Evolutionary conservation across 1,139 yeast species (phyloP).

Genomic region (Taiozyma sp.): DNA sequence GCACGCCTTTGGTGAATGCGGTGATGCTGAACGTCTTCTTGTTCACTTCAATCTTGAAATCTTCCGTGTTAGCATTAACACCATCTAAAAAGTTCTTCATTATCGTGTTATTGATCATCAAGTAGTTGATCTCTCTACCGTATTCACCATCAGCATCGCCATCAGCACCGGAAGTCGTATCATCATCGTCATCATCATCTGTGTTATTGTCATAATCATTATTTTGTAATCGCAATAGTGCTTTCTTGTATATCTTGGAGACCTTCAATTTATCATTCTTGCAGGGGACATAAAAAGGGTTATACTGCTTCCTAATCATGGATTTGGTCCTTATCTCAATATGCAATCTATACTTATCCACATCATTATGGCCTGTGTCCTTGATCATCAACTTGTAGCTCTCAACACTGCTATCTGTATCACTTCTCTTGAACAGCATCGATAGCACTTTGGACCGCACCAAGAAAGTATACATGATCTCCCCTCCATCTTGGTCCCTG

Average conservation of each 20-base stretch:
- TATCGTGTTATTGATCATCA: conserved; percentile 40
- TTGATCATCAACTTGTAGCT: conserved; percentile 28
- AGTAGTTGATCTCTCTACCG: conserved; percentile 31
- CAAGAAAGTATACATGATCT: conserved; percentile 36
- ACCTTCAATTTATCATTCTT: conserved; percentile 33
- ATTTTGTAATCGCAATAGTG: conserved; percentile 27
- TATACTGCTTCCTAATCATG: conserved; percentile 48
- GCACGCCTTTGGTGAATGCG: conserved; percentile 49
- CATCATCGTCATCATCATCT: conserved; percentile 22
- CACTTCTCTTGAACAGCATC: conserved; percentile 45
- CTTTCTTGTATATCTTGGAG: conserved; percentile 36
- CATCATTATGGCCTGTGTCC: conserved; percentile 2
- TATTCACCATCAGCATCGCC: conserved; percentile 12
- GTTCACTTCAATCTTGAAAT: conserved; percentile 46
- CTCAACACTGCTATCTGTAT: conserved; percentile 32
- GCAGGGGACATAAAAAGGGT: conserved; percentile 47
- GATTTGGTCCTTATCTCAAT: conserved; percentile 47
- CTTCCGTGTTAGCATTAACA: conserved; percentile 45
- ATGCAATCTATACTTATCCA: conserved; percentile 34
- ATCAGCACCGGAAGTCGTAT: too few species aligned
- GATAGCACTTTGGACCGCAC: conserved; percentile 45
- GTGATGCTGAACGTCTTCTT: conserved; percentile 40
- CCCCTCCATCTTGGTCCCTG: conserved; percentile 2
- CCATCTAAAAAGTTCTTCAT: conserved; percentile 49
- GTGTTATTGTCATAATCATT: conserved; percentile 16